Conservation (phyloP, 2,329 filamentous ascomycete genomes). For the Aspergillus sp. region DNA sequence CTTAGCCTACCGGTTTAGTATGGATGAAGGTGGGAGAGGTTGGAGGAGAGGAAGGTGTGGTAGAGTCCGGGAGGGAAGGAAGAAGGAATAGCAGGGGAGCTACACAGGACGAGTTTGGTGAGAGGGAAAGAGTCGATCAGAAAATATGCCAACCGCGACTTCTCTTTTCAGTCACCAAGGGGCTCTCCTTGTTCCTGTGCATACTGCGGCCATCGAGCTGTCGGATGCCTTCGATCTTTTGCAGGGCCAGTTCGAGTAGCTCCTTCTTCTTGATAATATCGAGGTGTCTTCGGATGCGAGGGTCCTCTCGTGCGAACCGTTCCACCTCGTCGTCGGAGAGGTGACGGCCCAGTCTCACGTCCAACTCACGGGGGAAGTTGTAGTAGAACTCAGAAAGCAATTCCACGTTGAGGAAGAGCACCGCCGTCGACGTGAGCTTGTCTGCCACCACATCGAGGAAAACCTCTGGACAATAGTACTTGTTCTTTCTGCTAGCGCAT, state of each 20-base stretch:
- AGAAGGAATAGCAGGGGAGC: no score
- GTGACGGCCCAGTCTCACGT: slow-evolving; percentile 76
- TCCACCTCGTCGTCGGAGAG: slow-evolving; percentile 77
- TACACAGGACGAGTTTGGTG: background rate
- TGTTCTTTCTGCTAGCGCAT: slow-evolving; percentile 77
- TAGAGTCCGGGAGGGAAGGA: no score
- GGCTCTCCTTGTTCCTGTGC: slow-evolving; percentile 41
- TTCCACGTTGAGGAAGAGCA: slow-evolving; percentile 96
- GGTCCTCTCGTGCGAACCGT: slow-evolving; percentile 86
- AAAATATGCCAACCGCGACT: slow-evolving; percentile 41
- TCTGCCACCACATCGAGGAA: slow-evolving; percentile 97
- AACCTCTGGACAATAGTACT: slow-evolving; percentile 94
- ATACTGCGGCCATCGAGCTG: slow-evolving; percentile 75
- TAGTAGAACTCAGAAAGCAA: slow-evolving; percentile 96
- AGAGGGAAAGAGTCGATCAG: slow-evolving; percentile 17
- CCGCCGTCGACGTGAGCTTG: slow-evolving; percentile 89
- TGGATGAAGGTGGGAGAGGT: no score
- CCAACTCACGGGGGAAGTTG: slow-evolving; percentile 90
- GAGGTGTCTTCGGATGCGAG: slow-evolving; percentile 80
- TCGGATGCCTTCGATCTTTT: slow-evolving; percentile 90
- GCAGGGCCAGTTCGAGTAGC: slow-evolving; percentile 82
- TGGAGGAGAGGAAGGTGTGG: no score
- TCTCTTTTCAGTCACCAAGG: slow-evolving; percentile 28
- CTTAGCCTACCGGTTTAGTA: no score
- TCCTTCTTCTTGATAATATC: slow-evolving; percentile 92